These are phyloP conservation scores for Eustoma russellianum DNA, from an alignment of 257 asterid genomes.

Conservation along the genomic window DNA sequence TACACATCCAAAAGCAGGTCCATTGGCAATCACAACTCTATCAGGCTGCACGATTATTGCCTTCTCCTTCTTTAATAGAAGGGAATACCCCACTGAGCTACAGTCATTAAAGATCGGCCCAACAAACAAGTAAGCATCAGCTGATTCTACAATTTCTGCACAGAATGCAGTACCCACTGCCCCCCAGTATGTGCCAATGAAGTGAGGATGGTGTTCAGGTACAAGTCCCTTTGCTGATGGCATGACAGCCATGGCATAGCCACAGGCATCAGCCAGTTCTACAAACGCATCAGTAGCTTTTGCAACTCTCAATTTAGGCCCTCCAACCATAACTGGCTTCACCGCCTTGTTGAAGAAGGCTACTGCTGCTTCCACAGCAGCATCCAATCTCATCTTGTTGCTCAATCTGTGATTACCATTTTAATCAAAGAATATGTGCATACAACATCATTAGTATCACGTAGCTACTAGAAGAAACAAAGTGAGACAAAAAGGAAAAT, in stretches of 20 bases:
- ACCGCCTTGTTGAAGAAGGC: constrained; percentile 69
- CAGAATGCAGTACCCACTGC: constrained; percentile 75
- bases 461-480: background rate
- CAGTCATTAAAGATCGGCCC: constrained; percentile 83
- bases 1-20: constrained; percentile 74
- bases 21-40: constrained; percentile 47
- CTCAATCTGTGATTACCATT: constrained; percentile 34
- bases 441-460: background rate
- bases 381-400: constrained; percentile 56
- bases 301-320: constrained; percentile 62
- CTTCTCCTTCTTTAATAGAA: constrained; percentile 62
- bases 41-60: constrained; percentile 69
- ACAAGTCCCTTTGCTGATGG: constrained; percentile 89
- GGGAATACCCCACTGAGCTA: constrained; percentile 83
- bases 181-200: constrained; percentile 85
- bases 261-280: constrained; percentile 56
- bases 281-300: constrained; percentile 49
- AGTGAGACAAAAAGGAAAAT: background rate
- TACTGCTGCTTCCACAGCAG: constrained; percentile 63
- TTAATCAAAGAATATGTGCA: no score
- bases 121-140: constrained; percentile 61
- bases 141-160: constrained; percentile 76
- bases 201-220: constrained; percentile 61
- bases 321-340: constrained; percentile 72
- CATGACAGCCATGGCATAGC: constrained; percentile 53